Conservation (phyloP, 305 asterid species). For the Fraxinus ornus region DNA sequence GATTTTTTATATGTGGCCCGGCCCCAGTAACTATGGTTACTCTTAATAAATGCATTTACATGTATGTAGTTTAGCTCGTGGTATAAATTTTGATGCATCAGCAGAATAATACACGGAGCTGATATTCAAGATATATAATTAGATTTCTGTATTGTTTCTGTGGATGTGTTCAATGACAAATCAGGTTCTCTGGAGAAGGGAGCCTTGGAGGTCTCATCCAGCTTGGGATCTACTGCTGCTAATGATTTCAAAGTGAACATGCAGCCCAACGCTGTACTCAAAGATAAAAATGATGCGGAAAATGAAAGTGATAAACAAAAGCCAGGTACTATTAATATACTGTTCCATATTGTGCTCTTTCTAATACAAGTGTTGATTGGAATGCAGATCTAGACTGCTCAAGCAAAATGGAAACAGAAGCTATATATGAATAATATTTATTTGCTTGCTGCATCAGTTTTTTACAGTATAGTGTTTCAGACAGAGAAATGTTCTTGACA, state of each 20-base stretch:
- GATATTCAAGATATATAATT: neutral
- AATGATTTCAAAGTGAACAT: slow-evolving; percentile 19
- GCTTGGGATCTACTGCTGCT: slow-evolving; percentile 19
- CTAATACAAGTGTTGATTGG: neutral
- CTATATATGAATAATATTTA: neutral
- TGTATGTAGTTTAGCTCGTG: neutral
- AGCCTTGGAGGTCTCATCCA: slow-evolving; percentile 18
- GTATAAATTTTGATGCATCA: neutral
- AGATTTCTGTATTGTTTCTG: neutral
- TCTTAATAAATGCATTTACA: neutral
- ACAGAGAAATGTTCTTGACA: neutral
- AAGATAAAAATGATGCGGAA: slow-evolving; percentile 25
- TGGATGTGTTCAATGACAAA: slow-evolving; percentile 4
- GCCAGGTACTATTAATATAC: neutral
- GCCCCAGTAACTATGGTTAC: neutral
- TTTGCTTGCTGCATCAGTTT: neutral
- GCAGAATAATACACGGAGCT: neutral
- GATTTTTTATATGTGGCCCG: neutral
- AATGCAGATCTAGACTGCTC: neutral
- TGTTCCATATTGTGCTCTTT: neutral
- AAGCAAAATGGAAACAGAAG: slow-evolving; percentile 1
- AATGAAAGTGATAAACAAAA: slow-evolving; percentile 36
- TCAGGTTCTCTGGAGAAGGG: slow-evolving; percentile 29
- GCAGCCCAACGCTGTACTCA: slow-evolving; percentile 16
- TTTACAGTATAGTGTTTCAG: neutral